Conservation (phyloP, 2,329 filamentous ascomycete genomes). For the Trichoderma arundinaceum region DNA sequence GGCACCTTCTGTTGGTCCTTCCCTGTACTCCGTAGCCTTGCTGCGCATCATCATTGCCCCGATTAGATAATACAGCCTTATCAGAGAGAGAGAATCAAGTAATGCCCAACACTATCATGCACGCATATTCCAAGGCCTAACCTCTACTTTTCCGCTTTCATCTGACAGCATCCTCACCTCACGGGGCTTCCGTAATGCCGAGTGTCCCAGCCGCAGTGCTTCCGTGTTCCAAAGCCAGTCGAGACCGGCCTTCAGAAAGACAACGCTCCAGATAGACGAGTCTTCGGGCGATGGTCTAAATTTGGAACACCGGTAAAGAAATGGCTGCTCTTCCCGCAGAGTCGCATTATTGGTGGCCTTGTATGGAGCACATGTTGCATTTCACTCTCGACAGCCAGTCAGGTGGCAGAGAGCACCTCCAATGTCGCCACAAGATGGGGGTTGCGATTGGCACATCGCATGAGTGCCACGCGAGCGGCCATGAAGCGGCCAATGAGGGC, state of each 20-base stretch:
- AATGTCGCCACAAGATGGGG: conserved; percentile 1
- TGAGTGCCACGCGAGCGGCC: conserved; percentile 8
- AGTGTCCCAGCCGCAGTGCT: background rate
- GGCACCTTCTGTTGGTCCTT: conserved; percentile 1
- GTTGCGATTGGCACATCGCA: conserved; percentile 10
- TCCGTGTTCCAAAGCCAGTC: background rate
- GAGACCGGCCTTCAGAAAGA: background rate
- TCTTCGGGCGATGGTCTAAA: conserved; percentile 19
- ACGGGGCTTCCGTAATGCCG: background rate
- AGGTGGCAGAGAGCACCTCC: conserved; percentile 3
- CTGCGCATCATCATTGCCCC: conserved; percentile 2
- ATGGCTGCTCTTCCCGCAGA: background rate
- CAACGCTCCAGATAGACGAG: background rate
- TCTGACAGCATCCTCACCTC: background rate
- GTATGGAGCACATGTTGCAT: conserved; percentile 1
- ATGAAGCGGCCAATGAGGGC: conserved; percentile 14
- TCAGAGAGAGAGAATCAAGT: background rate
- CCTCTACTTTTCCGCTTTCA: background rate
- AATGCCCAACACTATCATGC: background rate
- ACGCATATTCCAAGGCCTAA: background rate
- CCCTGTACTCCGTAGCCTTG: background rate
- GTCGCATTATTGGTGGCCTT: conserved; percentile 23
- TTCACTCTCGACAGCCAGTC: background rate
- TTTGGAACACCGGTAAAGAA: conserved; percentile 2
- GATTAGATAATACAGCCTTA: conserved; percentile 6